A percentile compares a stretch with the other conserved stretches of the same genome.
Evolutionary conservation across 805 yeast genomes (phyloP).

Genomic region (Kazachstania africana): DNA sequence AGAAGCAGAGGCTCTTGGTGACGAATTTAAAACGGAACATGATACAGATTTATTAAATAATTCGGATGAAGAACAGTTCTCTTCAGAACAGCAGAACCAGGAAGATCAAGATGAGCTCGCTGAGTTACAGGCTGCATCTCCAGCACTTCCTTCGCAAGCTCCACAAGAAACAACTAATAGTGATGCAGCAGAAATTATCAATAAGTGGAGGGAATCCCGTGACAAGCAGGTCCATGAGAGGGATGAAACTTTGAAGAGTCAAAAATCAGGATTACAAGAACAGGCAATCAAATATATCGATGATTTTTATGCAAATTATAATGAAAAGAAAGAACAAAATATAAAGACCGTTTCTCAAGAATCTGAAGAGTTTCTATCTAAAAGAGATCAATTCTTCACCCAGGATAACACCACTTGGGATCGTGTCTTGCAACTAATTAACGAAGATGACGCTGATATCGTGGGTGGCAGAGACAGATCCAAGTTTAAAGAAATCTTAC

Average conservation of each 20-base stretch:
- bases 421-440: conserved; percentile 45
- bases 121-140: conserved; percentile 11
- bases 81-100: conserved; percentile 27
- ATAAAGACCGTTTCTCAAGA: conserved; percentile 52
- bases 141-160: no score
- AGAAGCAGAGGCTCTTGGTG: conserved; percentile 58
- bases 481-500: conserved; percentile 54
- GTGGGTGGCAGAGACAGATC: conserved; percentile 49
- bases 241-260: conserved; percentile 57
- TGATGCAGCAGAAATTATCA: conserved; percentile 32
- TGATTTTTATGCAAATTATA: conserved; percentile 86
- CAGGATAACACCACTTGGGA: conserved; percentile 72
- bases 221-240: conserved; percentile 68
- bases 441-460: conserved; percentile 34
- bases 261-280: conserved; percentile 52
- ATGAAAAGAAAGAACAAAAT: conserved; percentile 64
- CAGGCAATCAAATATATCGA: conserved; percentile 78
- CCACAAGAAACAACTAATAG: conserved; percentile 6
- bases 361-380: conserved; percentile 56
- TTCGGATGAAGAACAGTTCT: conserved; percentile 44
- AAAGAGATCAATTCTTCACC: conserved; percentile 65
- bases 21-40: conserved; percentile 56
- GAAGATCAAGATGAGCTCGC: conserved; percentile 34
- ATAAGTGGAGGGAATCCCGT: conserved; percentile 76
- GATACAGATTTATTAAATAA: conserved; percentile 37